phyloP scores from a whole-genome alignment of 73 alveolate genomes.

The Blepharisma stoltei region DNA sequence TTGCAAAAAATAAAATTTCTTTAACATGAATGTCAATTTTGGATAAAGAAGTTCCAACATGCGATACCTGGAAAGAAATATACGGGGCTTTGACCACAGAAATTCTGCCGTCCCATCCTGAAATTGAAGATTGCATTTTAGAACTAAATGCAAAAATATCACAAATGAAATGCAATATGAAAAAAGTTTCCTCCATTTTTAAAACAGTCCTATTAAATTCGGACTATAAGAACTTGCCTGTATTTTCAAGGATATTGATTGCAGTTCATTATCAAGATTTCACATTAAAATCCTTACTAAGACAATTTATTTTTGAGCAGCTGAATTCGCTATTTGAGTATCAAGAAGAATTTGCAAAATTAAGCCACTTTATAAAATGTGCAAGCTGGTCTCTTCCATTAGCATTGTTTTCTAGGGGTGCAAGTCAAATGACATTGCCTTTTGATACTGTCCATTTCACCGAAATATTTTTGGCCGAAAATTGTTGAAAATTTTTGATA shows the following conservation, averaged over 20 bases:
- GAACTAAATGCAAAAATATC: neutral
- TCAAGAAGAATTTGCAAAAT: constrained; percentile 44
- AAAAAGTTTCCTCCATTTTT: neutral
- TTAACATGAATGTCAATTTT: constrained; percentile 6
- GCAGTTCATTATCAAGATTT: constrained; percentile 20
- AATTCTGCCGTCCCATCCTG: neutral
- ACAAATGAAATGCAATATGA: neutral
- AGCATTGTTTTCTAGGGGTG: constrained; percentile 38
- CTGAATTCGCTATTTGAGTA: constrained; percentile 43
- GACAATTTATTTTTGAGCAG: constrained; percentile 50
- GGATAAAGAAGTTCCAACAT: neutral
- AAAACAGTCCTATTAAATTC: neutral
- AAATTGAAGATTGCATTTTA: neutral
- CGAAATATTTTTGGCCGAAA: no score
- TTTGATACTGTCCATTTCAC: no score
- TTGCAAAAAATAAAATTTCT: neutral
- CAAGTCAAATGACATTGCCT: no score
- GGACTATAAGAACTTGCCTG: neutral
- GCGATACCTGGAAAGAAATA: neutral
- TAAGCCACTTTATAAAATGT: constrained; percentile 47
- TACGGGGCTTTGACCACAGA: neutral
- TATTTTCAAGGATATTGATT: neutral
- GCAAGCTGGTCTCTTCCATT: constrained; percentile 57
- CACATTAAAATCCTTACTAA: neutral
- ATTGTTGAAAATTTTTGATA: no score